phyloP scores from a whole-genome alignment of 2,329 filamentous ascomycete species.

The Akanthomyces uredinophilus region DNA sequence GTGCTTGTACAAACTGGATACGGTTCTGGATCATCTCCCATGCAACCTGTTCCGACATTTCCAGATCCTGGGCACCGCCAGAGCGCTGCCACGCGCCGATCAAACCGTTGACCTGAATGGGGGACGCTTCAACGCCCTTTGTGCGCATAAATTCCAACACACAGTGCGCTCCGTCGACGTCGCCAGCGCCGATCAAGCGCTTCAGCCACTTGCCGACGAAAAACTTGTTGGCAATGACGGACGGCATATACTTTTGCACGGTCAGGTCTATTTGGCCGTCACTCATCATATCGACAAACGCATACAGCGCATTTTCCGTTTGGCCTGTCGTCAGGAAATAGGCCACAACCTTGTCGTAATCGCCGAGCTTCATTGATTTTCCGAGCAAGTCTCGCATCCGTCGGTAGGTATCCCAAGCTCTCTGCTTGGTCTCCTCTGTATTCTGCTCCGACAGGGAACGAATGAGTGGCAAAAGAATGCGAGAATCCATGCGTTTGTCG shows the following conservation, averaged over 20 bases:
- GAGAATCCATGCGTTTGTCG: conserved; percentile 43
- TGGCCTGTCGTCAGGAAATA: conserved; percentile 64
- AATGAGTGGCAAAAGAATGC: conserved; percentile 64
- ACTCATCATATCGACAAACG: conserved; percentile 88
- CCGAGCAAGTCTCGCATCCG: conserved; percentile 58
- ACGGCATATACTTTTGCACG: conserved; percentile 40
- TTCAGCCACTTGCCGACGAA: conserved; percentile 89
- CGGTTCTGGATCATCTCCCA: conserved; percentile 73
- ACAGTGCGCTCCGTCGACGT: conserved; percentile 64
- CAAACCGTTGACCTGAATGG: conserved; percentile 76
- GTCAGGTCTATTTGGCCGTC: conserved; percentile 48
- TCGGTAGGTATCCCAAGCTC: conserved; percentile 64
- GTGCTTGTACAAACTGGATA: conserved; percentile 54
- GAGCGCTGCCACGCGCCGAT: conserved; percentile 72
- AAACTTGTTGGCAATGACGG: conserved; percentile 62
- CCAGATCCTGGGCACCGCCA: conserved; percentile 46
- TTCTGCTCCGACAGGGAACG: conserved; percentile 55
- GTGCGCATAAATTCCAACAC: conserved; percentile 73
- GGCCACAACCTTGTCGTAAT: conserved; percentile 71
- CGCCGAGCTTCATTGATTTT: conserved; percentile 58
- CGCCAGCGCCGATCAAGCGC: conserved; percentile 67
- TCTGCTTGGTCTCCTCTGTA: conserved; percentile 40
- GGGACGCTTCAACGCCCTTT: conserved; percentile 60
- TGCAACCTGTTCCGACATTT: conserved; percentile 62
- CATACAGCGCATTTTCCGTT: conserved; percentile 62